Evolutionary conservation across 768 basidiomycete species (phyloP), one percentile per base, ranked within the genome.

Genomic region (Suillus occidentalis): DNA sequence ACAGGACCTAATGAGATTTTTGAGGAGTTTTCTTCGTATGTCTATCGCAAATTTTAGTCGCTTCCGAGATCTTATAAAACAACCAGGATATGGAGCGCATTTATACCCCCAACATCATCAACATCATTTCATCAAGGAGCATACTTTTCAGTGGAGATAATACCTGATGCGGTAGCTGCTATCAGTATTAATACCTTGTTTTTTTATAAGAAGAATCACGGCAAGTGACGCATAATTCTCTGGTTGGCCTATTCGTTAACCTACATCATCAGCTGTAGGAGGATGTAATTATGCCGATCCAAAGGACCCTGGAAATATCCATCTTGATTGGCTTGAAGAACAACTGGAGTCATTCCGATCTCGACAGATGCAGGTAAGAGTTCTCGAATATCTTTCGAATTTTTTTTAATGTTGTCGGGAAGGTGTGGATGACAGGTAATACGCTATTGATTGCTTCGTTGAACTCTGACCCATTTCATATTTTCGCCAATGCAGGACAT

Each of bases 281-380:
- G 92, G 93, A 20, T 94, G 93, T 72, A 77, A 79, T 63, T 88
- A 82, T 70, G 76, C 75, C 47, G 85, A 87, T 37, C 82, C 79
- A 22, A 83, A 86, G 28, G 94, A 96, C 74, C 91, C 94, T 34
- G 95, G 95, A 58, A 92, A 92, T 68, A 81, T 94, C 28, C 82
- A 97, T 71, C 82, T 96, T 69, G 91, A 94, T 76, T 97, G 95
- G 95, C 82, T 97, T 14, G 92, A 93, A 66, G 91, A 92, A 1
- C 94, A 95, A 75, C 79, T 97, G 22, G 79, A 85, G 55, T 77
- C 75, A 63, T 94, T 88, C 73, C 81, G 90, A 64, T 74, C 83
- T 6, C 79, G 89, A 61, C 85, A 85, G 39, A 90, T 94, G 86
- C 87, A 93, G 82, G 90, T 88, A 70, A 61, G 83, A 70, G 31